These are phyloP conservation scores for Cucurbita moschata DNA, from an alignment of 306 rosid species.

Conservation along the genomic window DNA sequence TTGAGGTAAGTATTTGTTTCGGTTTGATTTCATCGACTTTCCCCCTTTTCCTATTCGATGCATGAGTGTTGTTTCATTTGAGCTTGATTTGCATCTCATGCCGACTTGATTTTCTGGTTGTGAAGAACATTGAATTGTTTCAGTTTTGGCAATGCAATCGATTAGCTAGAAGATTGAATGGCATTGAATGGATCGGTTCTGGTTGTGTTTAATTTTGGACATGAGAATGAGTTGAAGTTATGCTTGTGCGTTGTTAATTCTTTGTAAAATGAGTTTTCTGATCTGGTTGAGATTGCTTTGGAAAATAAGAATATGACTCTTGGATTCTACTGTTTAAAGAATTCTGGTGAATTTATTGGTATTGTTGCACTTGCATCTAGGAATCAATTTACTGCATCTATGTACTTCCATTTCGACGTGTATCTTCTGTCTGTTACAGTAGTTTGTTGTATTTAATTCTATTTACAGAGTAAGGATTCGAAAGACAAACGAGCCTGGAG, in stretches of 20 bases:
- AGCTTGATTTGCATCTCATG: neutral
- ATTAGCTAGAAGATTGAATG: neutral
- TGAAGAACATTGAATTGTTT: neutral
- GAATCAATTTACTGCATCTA: neutral
- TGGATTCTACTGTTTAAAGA: neutral
- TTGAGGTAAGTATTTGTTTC: constrained; percentile 24
- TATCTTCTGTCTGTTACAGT: neutral
- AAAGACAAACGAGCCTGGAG: constrained; percentile 89
- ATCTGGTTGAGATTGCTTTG: neutral
- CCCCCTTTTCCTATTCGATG: neutral
- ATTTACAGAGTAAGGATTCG: constrained; percentile 48
- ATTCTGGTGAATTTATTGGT: neutral
- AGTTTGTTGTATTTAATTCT: neutral
- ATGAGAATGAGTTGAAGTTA: neutral
- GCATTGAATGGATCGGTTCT: neutral
- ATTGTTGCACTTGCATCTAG: neutral
- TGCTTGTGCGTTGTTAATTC: neutral
- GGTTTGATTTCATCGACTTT: neutral
- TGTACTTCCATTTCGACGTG: neutral
- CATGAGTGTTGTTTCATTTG: neutral
- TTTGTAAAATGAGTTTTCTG: neutral
- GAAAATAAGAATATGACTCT: neutral
- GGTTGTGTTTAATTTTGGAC: neutral
- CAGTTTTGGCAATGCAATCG: neutral
- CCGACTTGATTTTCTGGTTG: neutral